Evolutionary conservation across 768 basidiomycete species (phyloP), one percentile per base, ranked within the genome.

Genomic region (Pleurotus sapidus): DNA sequence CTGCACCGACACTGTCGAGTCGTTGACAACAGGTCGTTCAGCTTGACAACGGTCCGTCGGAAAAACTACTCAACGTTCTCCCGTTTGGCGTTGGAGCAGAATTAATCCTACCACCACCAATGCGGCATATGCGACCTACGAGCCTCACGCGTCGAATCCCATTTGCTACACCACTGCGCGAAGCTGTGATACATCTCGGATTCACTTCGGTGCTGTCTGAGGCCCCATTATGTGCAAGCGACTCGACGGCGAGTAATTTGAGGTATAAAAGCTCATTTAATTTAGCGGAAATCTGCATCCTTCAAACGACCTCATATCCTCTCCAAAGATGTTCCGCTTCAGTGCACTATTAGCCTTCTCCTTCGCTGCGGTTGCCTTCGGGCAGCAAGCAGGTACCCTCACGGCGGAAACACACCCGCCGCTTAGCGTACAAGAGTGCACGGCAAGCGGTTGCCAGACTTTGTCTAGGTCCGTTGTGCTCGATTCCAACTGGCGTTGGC

Each of bases 401-500:
- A 69, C 64, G 3, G 65, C 76, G 17, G 76, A 77, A 61, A 65
- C 47, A 57, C 74, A 76, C 63, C 76, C 76, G 12, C 24, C 62
- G 15, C 66, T 77, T 48, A 63, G 67, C 42, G 64, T 64, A 49
- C 65, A 69, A 57, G 61, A 67, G 54, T 77, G 75, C 62, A 66
- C 72, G 4, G 51, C 65, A 18, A 57, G 59, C 45, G 72, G 71
- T 38, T 73, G 71, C 66, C 63, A 60, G 17, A 61, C 65, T 25
- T n/a, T 57, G 59, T 40, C 59, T 11, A 14, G 46, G 2, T 58
- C 60, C 4, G 67, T 76, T 59, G 70, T 70, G 20, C 68, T 76
- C 63, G 74, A 74, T 62, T 46, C 72, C 53, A 74, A 74, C 68
- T 75, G 74, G 74, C 72, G 74, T 37, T 74, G 72, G 72, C 58